phyloP scores from a whole-genome alignment of 148 eudicot species.

The Camellia japonica region DNA sequence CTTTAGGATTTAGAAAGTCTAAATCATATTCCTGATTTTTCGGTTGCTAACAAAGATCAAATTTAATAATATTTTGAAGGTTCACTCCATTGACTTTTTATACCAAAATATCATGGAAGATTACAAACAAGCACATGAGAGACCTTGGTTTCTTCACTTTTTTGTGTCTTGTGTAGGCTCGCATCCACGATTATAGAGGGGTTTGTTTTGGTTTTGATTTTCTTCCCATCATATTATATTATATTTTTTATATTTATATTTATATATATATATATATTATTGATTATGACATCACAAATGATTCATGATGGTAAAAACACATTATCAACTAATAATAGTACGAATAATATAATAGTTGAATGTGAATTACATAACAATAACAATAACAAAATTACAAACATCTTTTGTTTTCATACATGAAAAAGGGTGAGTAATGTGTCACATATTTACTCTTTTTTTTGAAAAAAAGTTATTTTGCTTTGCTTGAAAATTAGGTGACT shows the following conservation, averaged over 20 bases:
- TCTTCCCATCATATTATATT: background rate
- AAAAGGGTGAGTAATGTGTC: background rate
- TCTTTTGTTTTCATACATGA: too few relatives aligned
- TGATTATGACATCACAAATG: background rate
- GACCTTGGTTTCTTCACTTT: slow-evolving; percentile 1
- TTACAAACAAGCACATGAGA: slow-evolving; percentile 10
- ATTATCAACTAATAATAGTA: too few relatives aligned
- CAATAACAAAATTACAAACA: background rate
- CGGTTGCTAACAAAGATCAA: slow-evolving; percentile 7
- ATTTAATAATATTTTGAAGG: background rate
- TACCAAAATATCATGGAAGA: slow-evolving; percentile 3
- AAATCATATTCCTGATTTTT: slow-evolving; percentile 17
- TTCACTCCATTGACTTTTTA: slow-evolving; percentile 20
- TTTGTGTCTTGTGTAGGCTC: background rate
- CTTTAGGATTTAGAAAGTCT: slow-evolving; percentile 8
- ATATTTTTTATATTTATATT: background rate
- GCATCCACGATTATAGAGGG: slow-evolving; percentile 4
- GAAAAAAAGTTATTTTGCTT: background rate
- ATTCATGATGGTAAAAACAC: background rate
- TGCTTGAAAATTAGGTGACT: background rate
- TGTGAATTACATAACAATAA: background rate
- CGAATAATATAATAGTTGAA: too few relatives aligned
- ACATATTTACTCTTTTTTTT: background rate
- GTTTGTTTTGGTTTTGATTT: background rate
- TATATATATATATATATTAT: background rate